phyloP scores from a whole-genome alignment of 805 yeast genomes.

The Metschnikowia lachancei region DNA sequence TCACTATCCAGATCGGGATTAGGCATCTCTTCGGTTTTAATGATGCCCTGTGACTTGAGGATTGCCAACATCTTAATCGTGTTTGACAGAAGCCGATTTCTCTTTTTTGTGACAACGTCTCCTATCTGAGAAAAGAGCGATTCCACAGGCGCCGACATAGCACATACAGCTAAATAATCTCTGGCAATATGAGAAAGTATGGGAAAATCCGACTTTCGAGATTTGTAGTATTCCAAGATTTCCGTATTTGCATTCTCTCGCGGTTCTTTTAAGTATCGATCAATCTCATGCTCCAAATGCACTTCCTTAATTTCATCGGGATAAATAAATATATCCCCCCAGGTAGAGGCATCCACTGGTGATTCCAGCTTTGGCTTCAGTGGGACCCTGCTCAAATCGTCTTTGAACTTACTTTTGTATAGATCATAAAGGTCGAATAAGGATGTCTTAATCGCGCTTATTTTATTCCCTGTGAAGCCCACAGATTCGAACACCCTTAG shows the following conservation, averaged over 20 bases:
- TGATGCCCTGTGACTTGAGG: neutral
- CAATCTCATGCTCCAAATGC: neutral
- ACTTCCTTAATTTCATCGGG: neutral
- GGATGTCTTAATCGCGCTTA: neutral
- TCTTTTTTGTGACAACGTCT: constrained; percentile 1
- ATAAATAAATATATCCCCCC: no score
- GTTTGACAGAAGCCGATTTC: neutral
- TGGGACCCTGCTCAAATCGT: neutral
- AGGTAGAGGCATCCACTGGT: neutral
- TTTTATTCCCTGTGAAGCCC: neutral
- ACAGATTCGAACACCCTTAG: neutral
- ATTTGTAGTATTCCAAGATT: neutral
- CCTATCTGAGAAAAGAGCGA: neutral
- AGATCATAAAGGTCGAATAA: neutral
- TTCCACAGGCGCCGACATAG: constrained; percentile 2
- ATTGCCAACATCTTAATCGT: neutral
- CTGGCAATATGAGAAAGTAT: constrained; percentile 1
- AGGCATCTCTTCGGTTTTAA: neutral
- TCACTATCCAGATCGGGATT: neutral
- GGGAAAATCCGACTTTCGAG: neutral
- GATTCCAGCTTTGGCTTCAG: neutral
- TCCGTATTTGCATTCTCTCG: neutral
- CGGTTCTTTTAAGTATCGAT: neutral
- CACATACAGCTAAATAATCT: constrained; percentile 1
- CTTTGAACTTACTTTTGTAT: neutral